Percentiles rank a stretch among this genome's conserved stretches.
Evolutionary conservation across 306 rosid genomes (phyloP).

Genomic region (Begonia peltatifolia): DNA sequence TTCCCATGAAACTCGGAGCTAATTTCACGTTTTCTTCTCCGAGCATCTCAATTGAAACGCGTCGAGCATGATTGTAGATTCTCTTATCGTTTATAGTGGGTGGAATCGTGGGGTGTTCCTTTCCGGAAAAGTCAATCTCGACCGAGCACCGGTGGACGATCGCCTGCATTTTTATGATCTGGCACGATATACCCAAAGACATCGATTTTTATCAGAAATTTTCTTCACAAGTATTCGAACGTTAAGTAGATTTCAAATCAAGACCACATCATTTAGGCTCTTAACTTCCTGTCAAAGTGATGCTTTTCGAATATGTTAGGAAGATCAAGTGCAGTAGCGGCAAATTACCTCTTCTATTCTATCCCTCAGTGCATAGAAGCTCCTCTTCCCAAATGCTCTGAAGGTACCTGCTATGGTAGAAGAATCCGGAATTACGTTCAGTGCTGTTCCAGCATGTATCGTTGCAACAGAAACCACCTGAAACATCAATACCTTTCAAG

Average conservation of each 20-base stretch:
- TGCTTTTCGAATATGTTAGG: no score
- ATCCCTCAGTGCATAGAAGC: conserved; percentile 42
- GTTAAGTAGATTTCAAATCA: no score
- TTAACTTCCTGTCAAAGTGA: no score
- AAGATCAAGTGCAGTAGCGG: neutral
- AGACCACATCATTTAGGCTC: no score
- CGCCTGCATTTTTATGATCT: conserved; percentile 65
- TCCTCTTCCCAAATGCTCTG: conserved; percentile 60
- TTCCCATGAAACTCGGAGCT: conserved; percentile 50
- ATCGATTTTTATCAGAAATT: no score
- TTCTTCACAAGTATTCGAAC: no score
- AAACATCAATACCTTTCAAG: conserved; percentile 13
- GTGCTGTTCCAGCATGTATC: conserved; percentile 45
- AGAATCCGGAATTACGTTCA: conserved; percentile 55
- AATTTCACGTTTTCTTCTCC: conserved; percentile 45
- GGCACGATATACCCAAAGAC: neutral
- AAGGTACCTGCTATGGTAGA: conserved; percentile 61
- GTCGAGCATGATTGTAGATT: conserved; percentile 37
- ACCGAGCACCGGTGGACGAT: conserved; percentile 64
- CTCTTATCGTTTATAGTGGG: conserved; percentile 50
- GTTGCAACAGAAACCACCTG: conserved; percentile 81
- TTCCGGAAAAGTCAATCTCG: conserved; percentile 49
- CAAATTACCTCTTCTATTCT: conserved; percentile 67
- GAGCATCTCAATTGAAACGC: conserved; percentile 37
- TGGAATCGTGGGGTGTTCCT: conserved; percentile 55